Evolutionary conservation across 2,329 filamentous ascomycete genomes (phyloP), one percentile per base, ranked within the genome.

Genomic region (Aspergillus pseudonomiae): DNA sequence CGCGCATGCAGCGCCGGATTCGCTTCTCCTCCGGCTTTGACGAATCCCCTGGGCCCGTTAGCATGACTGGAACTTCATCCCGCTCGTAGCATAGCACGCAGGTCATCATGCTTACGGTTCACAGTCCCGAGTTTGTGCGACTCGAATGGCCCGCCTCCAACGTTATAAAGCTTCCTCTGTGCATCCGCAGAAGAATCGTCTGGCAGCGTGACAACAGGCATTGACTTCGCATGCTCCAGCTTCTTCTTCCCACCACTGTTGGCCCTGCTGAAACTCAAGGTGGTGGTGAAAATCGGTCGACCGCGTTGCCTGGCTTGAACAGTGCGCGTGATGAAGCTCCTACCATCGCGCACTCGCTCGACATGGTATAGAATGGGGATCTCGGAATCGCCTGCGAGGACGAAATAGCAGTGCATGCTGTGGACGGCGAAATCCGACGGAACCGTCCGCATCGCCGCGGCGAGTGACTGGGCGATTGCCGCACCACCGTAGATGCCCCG

Each of bases 371-470:
- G 85, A 68, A 98, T 91, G 36, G 95, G 94, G 21, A 95, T 90
- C 64, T 91, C 88, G 14, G 88, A 85, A 74, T 94, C 91, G 32
- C 95, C 95, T 5, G 94, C 94, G 2, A 98, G 88, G 39, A 99
- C 89, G 78, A 99, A 99, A 83, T 98, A 99, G 86, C 95, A 98
- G 85, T 99, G 95, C 91, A 96, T 97, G 75, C 91, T 94, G 83
- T 99, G 95, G 57, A 95, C 88, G 64, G 89, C 86, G 79, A 97
- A 97, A 75, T 91, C 84, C 41, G 77, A 68, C 0, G 91, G 90
- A 2, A 99, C 92, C 10, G 95, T 99, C 74, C 89, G 88, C 78
- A 97, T 93, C 28, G 93, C 95, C 2, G 95, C 93, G 53, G 91
- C 86, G 30, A 97, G 89, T 73, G 87, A 94, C 84, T 98, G 94